Evolutionary conservation across 2,329 filamentous ascomycete species (phyloP).

Genomic region (Fusarium pseudonygamai): DNA sequence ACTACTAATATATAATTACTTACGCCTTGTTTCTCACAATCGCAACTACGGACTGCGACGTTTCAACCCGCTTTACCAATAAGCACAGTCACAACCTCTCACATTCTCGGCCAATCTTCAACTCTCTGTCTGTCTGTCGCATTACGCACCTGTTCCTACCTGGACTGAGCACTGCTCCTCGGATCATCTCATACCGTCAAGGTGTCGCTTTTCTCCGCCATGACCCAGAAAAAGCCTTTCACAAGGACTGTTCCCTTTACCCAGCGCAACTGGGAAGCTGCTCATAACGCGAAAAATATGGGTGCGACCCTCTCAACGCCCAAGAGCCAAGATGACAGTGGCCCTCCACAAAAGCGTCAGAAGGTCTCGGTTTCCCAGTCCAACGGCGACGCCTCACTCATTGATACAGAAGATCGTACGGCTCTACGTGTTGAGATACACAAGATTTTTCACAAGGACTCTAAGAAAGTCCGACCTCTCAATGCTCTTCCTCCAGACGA

Average conservation of each 20-base stretch:
- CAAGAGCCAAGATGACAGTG: slow-evolving; percentile 49
- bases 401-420: slow-evolving; percentile 48
- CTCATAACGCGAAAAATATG: slow-evolving; percentile 58
- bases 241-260: slow-evolving; percentile 63
- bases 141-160: slow-evolving; percentile 3
- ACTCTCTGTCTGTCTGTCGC: not conserved
- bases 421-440: slow-evolving; percentile 63
- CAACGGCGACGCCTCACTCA: slow-evolving; percentile 44
- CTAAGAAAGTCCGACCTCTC: slow-evolving; percentile 48
- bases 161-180: slow-evolving; percentile 14
- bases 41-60: not conserved
- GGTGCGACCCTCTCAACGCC: slow-evolving; percentile 45
- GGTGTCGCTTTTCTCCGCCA: slow-evolving; percentile 52
- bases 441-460: slow-evolving; percentile 62
- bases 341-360: slow-evolving; percentile 60
- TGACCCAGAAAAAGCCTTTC: slow-evolving; percentile 59
- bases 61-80: not conserved
- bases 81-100: not conserved
- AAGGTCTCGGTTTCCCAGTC: slow-evolving; percentile 55
- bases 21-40: slow-evolving; percentile 11
- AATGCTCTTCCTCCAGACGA: slow-evolving; percentile 44
- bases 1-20: slow-evolving; percentile 36
- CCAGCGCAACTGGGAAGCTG: slow-evolving; percentile 63
- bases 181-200: slow-evolving; percentile 39
- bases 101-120: not conserved